Conservation (phyloP, 352 stramenopile genomes). For the Phytophthora pinifolia region DNA sequence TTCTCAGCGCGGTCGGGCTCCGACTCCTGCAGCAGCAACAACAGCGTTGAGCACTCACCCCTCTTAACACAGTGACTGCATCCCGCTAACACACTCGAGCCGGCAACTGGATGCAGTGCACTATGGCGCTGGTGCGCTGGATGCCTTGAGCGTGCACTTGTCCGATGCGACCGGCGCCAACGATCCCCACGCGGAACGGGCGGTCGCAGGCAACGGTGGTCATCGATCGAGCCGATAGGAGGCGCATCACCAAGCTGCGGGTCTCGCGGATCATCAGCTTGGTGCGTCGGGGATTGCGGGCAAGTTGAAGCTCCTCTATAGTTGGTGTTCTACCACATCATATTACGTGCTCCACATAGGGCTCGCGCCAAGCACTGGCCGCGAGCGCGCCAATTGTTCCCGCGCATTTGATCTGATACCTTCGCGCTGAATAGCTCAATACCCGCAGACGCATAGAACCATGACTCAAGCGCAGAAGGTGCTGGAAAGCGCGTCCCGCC, state of each 20-base stretch:
- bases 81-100: conserved; percentile 14
- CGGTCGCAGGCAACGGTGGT: conserved; percentile 12
- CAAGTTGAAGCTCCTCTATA: conserved; percentile 32
- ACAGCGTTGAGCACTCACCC: too few relatives aligned
- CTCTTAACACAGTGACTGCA: too few relatives aligned
- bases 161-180: conserved; percentile 71
- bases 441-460: not conserved
- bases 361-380: conserved; percentile 19
- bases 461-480: conserved; percentile 30
- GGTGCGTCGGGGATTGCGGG: conserved; percentile 8
- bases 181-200: conserved; percentile 59
- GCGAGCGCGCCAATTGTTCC: conserved; percentile 16
- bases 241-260: conserved; percentile 3
- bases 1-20: too few relatives aligned
- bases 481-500: conserved; percentile 47
- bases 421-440: not conserved
- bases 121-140: conserved; percentile 43
- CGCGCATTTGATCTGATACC: conserved; percentile 16
- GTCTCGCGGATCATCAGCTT: conserved; percentile 9
- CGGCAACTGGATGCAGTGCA: conserved; percentile 43
- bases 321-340: not conserved
- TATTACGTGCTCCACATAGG: not conserved
- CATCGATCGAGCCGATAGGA: conserved; percentile 19
- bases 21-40: too few relatives aligned
- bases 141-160: conserved; percentile 59